Evolutionary conservation across 2,329 filamentous ascomycete genomes (phyloP), one percentile per base, ranked within the genome.

Genomic region (Intubia oerlemansii): DNA sequence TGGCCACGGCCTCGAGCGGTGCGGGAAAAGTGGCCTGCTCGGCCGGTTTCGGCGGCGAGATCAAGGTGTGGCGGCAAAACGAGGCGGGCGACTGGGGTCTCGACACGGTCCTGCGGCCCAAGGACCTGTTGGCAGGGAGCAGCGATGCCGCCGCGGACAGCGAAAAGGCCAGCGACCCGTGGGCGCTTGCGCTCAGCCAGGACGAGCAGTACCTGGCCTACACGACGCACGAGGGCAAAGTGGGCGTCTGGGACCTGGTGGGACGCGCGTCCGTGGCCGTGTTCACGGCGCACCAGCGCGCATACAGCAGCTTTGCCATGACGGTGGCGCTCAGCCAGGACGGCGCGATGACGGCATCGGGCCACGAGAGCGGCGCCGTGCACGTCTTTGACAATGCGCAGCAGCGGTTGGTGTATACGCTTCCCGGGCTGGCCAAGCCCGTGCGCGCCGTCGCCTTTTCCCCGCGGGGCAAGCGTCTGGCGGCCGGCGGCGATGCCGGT

Each of bases 381-480:
- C 93, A 93, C 52, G 70, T 98, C 36, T 98, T 95, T 60, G 84
- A 82, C 56, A 95, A 92, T 43, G 74, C 82, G 40, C 81, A 77
- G 1, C 79, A 80, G 4, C 68, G 80, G 30, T 67, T 98, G 41
- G 59, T 79, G 10, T 85, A 92, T 50, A 88, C 81, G 7, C 57
- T 98, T 15, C 73, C 80, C 31, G 82, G 84, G 5, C 65, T 95
- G 17, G 71, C 84, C 28, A 85, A 85, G 40, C 78, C 85, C 2
- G 75, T 95, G 15, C 75, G 88, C 33, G 62, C 76, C 8, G 68
- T 95, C 9, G 66, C 78, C 2, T 98, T 98, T 52, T 92, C 81
- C 1, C 88, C 88, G 0, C 77, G 68, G 10, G 75, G 74, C 34
- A 84, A 70, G 29, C 67, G 85, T 16, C 64, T 98, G 10, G 88